These are phyloP conservation scores for Coemansia sp. DNA, from an alignment of 192 early-diverging fungal species.

Conservation along the genomic window DNA sequence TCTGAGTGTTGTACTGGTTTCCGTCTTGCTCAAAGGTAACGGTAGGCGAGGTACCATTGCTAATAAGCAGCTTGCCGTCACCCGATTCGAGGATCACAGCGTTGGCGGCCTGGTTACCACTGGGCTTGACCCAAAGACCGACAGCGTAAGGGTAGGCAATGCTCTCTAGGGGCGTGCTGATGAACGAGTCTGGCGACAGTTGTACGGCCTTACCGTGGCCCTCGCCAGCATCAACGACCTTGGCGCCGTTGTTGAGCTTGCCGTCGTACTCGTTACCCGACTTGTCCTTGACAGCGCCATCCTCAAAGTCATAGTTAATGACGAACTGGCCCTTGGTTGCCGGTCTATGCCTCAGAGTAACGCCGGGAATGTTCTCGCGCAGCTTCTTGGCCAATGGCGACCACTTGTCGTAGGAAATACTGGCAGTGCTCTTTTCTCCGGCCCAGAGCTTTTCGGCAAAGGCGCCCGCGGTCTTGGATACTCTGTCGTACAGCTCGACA, in stretches of 20 bases:
- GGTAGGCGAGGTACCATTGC: constrained; percentile 35
- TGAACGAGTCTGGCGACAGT: constrained; percentile 35
- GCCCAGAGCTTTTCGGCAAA: constrained; percentile 56
- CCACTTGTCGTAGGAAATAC: constrained; percentile 44
- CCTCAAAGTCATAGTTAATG: constrained; percentile 50
- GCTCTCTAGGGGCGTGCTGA: constrained; percentile 43
- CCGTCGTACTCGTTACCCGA: constrained; percentile 52
- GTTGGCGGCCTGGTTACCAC: constrained; percentile 33
- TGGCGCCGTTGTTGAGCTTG: constrained; percentile 50
- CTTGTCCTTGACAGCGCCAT: constrained; percentile 34
- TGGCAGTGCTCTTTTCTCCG: constrained; percentile 42
- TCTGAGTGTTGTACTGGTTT: constrained; percentile 46
- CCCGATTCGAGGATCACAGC: constrained; percentile 45
- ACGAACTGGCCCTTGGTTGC: constrained; percentile 44
- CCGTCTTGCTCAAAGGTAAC: constrained; percentile 50
- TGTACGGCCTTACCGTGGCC: constrained; percentile 48
- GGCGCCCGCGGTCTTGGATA: constrained; percentile 47
- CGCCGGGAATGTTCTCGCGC: constrained; percentile 52
- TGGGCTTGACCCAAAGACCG: constrained; percentile 52
- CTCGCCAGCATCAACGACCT: constrained; percentile 39
- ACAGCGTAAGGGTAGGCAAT: constrained; percentile 49
- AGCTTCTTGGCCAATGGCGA: constrained; percentile 55
- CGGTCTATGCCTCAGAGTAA: constrained; percentile 41
- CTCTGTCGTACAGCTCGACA: constrained; percentile 50
- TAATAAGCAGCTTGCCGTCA: constrained; percentile 43